A percentile compares a stretch with the other conserved stretches of the same genome.
These are phyloP conservation scores for Ilex aquifolium DNA, from an alignment of 257 asterid species.

Conservation along the genomic window DNA sequence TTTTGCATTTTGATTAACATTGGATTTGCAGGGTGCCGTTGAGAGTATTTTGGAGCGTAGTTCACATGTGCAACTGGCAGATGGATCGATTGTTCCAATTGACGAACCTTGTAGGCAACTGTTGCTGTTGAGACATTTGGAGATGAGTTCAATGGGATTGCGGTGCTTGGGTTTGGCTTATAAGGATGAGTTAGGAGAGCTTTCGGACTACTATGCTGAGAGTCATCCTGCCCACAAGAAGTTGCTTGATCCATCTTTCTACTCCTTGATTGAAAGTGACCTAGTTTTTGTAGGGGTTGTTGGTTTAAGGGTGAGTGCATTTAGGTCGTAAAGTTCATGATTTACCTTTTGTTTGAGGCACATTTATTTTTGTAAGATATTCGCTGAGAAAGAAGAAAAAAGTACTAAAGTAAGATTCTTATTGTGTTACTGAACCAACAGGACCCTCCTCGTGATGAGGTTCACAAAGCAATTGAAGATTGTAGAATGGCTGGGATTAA, in stretches of 20 bases:
- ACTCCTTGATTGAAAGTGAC: slow-evolving; percentile 63
- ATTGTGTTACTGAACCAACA: slow-evolving; percentile 19
- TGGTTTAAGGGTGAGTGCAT: slow-evolving; percentile 66
- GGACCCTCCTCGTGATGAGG: slow-evolving; percentile 98
- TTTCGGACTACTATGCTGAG: slow-evolving; percentile 53
- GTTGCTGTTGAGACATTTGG: slow-evolving; percentile 47
- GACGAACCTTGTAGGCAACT: slow-evolving; percentile 56
- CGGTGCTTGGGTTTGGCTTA: slow-evolving; percentile 83
- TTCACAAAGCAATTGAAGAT: slow-evolving; percentile 59
- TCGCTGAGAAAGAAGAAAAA: too few relatives aligned
- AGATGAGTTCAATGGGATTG: slow-evolving; percentile 79
- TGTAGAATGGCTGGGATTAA: slow-evolving; percentile 82
- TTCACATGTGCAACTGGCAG: slow-evolving; percentile 58
- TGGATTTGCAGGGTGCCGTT: slow-evolving; percentile 72
- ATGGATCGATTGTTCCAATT: slow-evolving; percentile 54
- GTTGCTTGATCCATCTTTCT: slow-evolving; percentile 68
- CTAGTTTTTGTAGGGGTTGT: slow-evolving; percentile 79
- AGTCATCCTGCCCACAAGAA: slow-evolving; percentile 65
- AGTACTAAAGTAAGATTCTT: neutral
- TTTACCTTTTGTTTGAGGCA: neutral
- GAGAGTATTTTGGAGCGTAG: slow-evolving; percentile 83
- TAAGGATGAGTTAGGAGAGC: slow-evolving; percentile 71
- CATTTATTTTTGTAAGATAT: neutral
- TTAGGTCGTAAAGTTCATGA: neutral
- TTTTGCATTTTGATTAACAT: too few relatives aligned